Evolutionary conservation across 257 asterid species (phyloP).

Genomic region (Anisodus tanguticus): DNA sequence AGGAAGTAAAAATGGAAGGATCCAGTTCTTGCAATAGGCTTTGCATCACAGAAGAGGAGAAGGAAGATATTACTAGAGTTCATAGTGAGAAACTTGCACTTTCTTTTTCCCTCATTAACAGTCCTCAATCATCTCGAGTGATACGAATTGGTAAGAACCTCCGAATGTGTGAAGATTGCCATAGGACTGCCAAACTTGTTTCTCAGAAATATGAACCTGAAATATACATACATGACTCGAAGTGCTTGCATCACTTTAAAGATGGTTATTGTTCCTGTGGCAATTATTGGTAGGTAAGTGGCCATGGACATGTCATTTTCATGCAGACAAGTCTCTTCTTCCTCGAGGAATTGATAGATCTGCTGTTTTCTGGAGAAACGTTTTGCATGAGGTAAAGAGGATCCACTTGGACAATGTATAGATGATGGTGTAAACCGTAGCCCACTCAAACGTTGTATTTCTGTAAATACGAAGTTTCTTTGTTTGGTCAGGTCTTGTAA

Average conservation of each 20-base stretch:
- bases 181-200: slow-evolving; percentile 59
- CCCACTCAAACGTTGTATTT: slow-evolving; percentile 7
- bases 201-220: slow-evolving; percentile 51
- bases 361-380: slow-evolving; percentile 8
- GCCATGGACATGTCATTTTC: background rate
- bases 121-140: slow-evolving; percentile 39
- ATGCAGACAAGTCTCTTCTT: background rate
- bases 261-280: slow-evolving; percentile 84
- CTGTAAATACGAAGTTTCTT: slow-evolving; percentile 11
- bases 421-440: background rate
- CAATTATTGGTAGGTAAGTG: slow-evolving; percentile 66
- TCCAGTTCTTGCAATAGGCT: slow-evolving; percentile 39
- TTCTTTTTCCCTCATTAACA: slow-evolving; percentile 57
- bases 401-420: slow-evolving; percentile 27
- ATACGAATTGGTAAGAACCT: slow-evolving; percentile 66
- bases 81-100: slow-evolving; percentile 79
- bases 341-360: background rate
- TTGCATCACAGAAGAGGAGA: slow-evolving; percentile 63
- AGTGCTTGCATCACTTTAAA: slow-evolving; percentile 78
- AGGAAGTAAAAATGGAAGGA: slow-evolving; percentile 42
- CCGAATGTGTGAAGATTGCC: slow-evolving; percentile 76
- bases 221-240: slow-evolving; percentile 65
- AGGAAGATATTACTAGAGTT: slow-evolving; percentile 48
- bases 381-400: slow-evolving; percentile 26
- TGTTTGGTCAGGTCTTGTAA: slow-evolving; percentile 23